These are phyloP conservation scores for Aspergillus luchuensis DNA, from an alignment of 2,329 filamentous ascomycete genomes.

Conservation along the genomic window DNA sequence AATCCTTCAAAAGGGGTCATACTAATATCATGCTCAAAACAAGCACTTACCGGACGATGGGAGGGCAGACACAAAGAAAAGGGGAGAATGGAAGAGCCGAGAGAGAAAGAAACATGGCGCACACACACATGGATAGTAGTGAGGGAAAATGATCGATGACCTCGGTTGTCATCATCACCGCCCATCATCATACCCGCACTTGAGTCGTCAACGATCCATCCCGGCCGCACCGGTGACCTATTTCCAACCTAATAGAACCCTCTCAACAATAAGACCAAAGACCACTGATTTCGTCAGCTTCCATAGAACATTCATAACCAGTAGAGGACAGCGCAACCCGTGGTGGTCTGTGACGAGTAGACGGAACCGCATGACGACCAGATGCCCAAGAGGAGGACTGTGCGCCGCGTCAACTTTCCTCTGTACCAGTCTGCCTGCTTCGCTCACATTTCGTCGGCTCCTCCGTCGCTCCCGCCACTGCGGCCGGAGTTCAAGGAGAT, in stretches of 20 bases:
- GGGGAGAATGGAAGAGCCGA: background rate
- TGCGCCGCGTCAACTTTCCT: slow-evolving; percentile 16
- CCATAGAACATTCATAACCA: slow-evolving; percentile 16
- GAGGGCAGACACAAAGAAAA: background rate
- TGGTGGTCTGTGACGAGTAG: slow-evolving; percentile 21
- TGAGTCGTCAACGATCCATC: background rate
- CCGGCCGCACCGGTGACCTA: background rate
- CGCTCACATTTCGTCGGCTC: background rate
- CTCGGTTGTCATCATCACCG: slow-evolving; percentile 1
- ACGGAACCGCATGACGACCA: slow-evolving; percentile 16
- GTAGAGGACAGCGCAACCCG: slow-evolving; percentile 20
- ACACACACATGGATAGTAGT: too few relatives aligned
- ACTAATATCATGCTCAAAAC: too few relatives aligned
- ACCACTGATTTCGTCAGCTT: slow-evolving; percentile 19
- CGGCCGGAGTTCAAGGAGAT: background rate
- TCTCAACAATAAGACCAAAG: background rate
- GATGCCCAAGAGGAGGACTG: slow-evolving; percentile 25
- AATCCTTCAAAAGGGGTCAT: too few relatives aligned
- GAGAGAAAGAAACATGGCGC: background rate
- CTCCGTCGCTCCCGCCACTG: background rate
- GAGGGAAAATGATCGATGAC: background rate
- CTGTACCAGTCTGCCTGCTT: background rate
- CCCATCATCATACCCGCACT: background rate
- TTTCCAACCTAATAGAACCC: slow-evolving; percentile 2
- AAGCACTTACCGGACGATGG: too few relatives aligned